phyloP scores from a whole-genome alignment of 495 filamentous ascomycete genomes.

The Geopyxis carbonaria region DNA sequence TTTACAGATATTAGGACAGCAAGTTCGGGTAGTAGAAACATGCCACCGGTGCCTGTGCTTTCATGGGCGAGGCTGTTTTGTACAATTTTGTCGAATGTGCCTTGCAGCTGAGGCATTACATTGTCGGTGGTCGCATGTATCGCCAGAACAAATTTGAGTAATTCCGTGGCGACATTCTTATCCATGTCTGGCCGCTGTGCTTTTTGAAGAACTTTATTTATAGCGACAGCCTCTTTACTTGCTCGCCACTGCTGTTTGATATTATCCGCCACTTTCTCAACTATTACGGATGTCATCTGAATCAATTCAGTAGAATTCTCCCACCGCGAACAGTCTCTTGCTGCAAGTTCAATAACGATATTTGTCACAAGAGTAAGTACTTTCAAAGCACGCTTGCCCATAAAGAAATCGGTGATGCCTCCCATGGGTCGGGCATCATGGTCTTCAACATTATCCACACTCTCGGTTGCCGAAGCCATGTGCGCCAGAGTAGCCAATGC shows the following conservation, averaged over 20 bases:
- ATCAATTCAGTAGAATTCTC: conserved; percentile 14
- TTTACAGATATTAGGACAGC: too few relatives aligned
- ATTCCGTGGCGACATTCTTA: conserved; percentile 11
- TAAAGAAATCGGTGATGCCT: conserved; percentile 11
- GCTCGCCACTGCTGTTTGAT: conserved; percentile 10
- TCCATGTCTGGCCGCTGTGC: conserved; percentile 10
- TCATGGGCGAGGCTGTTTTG: background rate
- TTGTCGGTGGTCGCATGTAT: background rate
- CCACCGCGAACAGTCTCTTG: conserved; percentile 13
- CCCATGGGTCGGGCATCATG: background rate
- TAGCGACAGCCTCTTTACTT: conserved; percentile 9
- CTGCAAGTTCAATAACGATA: conserved; percentile 18
- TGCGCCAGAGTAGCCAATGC: conserved; percentile 16
- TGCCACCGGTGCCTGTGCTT: too few relatives aligned
- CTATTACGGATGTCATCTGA: conserved; percentile 17
- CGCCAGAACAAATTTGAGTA: background rate
- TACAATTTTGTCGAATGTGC: background rate
- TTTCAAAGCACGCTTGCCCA: conserved; percentile 19
- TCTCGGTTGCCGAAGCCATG: conserved; percentile 3
- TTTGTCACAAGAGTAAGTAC: conserved; percentile 18
- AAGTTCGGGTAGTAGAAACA: too few relatives aligned
- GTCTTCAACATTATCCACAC: conserved; percentile 11
- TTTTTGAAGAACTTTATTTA: conserved; percentile 18
- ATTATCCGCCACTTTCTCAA: conserved; percentile 10
- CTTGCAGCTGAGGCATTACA: background rate